Base-by-base conservation (phyloP, 2,329 filamentous ascomycete species). In the Polytolypa hystricis region DNA sequence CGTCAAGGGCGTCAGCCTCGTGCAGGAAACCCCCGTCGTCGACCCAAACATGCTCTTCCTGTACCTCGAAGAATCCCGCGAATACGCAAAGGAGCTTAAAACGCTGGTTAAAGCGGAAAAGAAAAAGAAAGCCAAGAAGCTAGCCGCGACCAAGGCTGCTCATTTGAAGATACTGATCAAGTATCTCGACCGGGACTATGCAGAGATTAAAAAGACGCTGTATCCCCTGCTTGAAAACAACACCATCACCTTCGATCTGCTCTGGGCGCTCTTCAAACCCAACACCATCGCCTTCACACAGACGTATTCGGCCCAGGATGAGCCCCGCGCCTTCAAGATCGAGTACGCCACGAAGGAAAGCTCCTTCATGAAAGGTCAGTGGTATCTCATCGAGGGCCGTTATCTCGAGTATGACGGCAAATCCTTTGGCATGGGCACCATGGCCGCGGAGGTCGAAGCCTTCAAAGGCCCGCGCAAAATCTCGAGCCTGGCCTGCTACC, bases 391-490 rank as follows among this genome's bases (percentile, higher is more conserved):
- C 10, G 81, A 89, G 46, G 84, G 65, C 7, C 55, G 60, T 12
- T 93, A 91, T 47, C 71, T 94, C 17, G 85, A 93, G 51, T 93
- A 85, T 42, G 84, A 94, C 48, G 87, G 86, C 39, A 93, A 93
- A 54, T 70, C 73, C 5, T 93, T 87, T 53, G 86, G 85, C 2
- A 79, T 81, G 49, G 83, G 82, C 11, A 76, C 67, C 33, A 74
- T 84, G 51, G 67, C 74, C 8, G 73, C 77, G 25, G 77, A 86
- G 34, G 76, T 94, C 9, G 61, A 71, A 5, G 67, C 74, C 3
- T 95, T 94, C 67, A 81, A 83, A 41, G 86, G 86, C 0, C 75
- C 81, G 10, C 74, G 79, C 43, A 87, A 84, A 60, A 93, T 95
- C 51, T 84, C 79, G 8, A 84, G 75, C 49, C 67, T 94, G 5